phyloP scores from a whole-genome alignment of 2,329 filamentous ascomycete genomes.

The Sordariomycetes sp. region DNA sequence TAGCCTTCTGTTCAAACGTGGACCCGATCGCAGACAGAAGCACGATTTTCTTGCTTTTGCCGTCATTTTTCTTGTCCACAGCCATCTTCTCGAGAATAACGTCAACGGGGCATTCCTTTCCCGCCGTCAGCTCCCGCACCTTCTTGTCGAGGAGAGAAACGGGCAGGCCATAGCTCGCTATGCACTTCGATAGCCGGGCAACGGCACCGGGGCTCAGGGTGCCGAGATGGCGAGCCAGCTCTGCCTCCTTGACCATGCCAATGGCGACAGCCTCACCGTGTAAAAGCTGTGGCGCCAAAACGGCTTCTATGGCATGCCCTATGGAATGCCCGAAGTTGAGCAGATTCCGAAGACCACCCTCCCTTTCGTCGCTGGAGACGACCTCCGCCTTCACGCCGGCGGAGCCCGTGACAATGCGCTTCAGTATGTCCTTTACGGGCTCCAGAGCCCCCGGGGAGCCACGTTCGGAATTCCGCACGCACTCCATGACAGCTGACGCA shows the following conservation, averaged over 20 bases:
- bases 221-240: constrained; percentile 80
- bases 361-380: constrained; percentile 86
- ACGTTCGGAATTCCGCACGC: constrained; percentile 41
- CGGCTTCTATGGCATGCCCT: constrained; percentile 90
- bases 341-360: constrained; percentile 85
- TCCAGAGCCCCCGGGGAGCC: constrained; percentile 29
- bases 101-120: constrained; percentile 79
- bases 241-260: constrained; percentile 96
- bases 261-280: constrained; percentile 95
- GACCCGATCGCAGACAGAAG: constrained; percentile 81
- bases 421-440: constrained; percentile 57
- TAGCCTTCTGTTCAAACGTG: constrained; percentile 78
- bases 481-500: constrained; percentile 60
- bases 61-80: constrained; percentile 97
- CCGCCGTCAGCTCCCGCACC: constrained; percentile 69
- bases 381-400: constrained; percentile 91
- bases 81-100: constrained; percentile 85
- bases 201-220: constrained; percentile 78
- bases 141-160: constrained; percentile 74
- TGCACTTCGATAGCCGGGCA: constrained; percentile 80
- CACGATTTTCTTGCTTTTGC: constrained; percentile 89
- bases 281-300: constrained; percentile 86
- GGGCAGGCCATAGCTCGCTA: constrained; percentile 84
- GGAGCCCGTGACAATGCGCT: constrained; percentile 74
- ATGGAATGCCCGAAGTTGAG: constrained; percentile 98